These are phyloP conservation scores for Vigna radiata DNA, from an alignment of 306 rosid species.

Conservation along the genomic window DNA sequence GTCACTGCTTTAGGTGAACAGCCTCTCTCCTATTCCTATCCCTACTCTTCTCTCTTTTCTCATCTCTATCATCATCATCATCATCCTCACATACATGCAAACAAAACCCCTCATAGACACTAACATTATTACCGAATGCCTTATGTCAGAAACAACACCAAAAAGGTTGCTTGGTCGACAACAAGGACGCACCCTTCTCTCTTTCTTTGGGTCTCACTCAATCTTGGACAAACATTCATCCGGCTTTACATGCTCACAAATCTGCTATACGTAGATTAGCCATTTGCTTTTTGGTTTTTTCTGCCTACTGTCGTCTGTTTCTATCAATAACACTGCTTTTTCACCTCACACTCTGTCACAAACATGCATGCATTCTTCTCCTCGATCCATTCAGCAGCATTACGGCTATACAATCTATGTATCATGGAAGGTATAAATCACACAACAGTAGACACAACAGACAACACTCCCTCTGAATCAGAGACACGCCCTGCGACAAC, in stretches of 20 bases:
- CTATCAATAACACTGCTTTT: background rate
- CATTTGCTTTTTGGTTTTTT: background rate
- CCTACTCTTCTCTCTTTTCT: background rate
- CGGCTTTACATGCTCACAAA: slow-evolving; percentile 3
- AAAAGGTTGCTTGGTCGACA: slow-evolving; percentile 58
- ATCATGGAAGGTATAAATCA: background rate
- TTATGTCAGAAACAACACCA: slow-evolving; percentile 55
- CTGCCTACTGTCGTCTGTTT: background rate
- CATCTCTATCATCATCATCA: too few relatives aligned
- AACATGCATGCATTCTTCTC: slow-evolving; percentile 25
- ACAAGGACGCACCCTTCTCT: slow-evolving; percentile 44
- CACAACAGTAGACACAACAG: background rate
- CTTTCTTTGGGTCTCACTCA: background rate
- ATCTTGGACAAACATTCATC: slow-evolving; percentile 38
- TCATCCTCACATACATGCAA: too few relatives aligned
- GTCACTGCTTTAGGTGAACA: slow-evolving; percentile 65
- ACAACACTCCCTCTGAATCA: slow-evolving; percentile 31
- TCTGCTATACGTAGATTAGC: background rate
- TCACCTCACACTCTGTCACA: slow-evolving; percentile 33
- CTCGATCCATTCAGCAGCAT: slow-evolving; percentile 15
- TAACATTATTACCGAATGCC: slow-evolving; percentile 52
- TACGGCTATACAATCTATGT: background rate
- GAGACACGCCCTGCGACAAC: slow-evolving; percentile 46
- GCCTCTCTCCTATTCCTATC: background rate
- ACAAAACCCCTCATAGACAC: too few relatives aligned